A percentile compares a stretch with the other conserved stretches of the same genome.
Conservation (phyloP, 2,329 filamentous ascomycete species). For the Pleoardoris graminearum region DNA sequence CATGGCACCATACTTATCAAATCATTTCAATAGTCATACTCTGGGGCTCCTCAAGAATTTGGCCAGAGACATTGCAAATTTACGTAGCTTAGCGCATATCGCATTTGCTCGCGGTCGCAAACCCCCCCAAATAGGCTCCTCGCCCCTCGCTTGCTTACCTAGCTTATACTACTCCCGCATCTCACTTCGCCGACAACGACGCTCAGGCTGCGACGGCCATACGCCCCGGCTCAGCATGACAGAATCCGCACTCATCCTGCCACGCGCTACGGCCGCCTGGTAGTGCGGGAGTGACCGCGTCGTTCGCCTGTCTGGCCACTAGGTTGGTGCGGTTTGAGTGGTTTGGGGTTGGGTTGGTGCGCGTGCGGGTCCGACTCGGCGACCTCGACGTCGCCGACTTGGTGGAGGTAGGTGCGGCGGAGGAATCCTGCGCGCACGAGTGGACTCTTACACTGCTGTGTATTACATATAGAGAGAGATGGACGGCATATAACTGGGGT, state of each 20-base stretch:
- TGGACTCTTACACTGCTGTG: neutral
- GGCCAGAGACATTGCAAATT: no score
- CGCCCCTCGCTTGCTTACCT: conserved; percentile 3
- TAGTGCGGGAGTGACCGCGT: conserved; percentile 1
- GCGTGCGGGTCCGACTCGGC: conserved; percentile 1
- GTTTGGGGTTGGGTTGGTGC: neutral
- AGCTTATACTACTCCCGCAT: neutral
- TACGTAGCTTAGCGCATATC: no score
- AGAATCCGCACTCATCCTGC: no score
- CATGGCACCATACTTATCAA: no score
- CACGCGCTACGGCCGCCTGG: neutral
- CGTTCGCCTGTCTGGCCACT: neutral
- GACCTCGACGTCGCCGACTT: conserved; percentile 11
- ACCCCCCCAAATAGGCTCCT: neutral
- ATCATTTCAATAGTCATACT: no score
- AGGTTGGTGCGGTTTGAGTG: neutral
- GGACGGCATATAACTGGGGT: no score
- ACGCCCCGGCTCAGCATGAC: no score
- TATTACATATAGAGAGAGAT: neutral
- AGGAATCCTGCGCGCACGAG: neutral
- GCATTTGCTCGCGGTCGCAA: neutral
- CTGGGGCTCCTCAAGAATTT: no score
- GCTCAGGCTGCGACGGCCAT: neutral
- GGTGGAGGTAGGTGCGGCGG: neutral
- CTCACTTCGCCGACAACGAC: neutral